Conservation (phyloP, 2,329 filamentous ascomycete genomes). For the Apiospora marii region DNA sequence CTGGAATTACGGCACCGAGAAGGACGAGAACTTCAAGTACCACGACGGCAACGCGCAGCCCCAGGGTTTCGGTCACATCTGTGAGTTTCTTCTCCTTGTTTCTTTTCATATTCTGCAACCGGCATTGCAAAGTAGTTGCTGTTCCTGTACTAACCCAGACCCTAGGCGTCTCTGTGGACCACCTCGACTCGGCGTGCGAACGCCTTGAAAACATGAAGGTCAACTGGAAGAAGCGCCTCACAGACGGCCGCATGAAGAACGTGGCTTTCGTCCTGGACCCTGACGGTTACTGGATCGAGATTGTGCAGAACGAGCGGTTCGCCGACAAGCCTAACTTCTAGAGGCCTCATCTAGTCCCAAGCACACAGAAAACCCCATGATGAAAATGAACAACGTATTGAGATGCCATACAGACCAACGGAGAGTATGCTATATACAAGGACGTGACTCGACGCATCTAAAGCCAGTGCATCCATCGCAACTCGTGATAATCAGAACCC, state of each 20-base stretch:
- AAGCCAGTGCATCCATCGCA: background rate
- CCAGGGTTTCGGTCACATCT: conserved; percentile 94
- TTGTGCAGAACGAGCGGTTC: conserved; percentile 71
- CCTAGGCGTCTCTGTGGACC: conserved; percentile 81
- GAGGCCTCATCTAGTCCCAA: background rate
- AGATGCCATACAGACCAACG: background rate
- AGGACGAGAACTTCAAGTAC: conserved; percentile 83
- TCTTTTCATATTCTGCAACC: background rate
- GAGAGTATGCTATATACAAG: background rate
- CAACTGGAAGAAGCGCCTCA: conserved; percentile 94
- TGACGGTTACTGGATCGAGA: conserved; percentile 83
- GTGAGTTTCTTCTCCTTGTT: conserved; percentile 55
- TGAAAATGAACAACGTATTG: background rate
- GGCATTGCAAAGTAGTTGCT: background rate
- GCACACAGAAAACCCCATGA: background rate
- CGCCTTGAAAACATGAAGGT: conserved; percentile 84
- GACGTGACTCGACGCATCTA: background rate
- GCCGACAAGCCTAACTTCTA: conserved; percentile 22
- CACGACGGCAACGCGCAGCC: conserved; percentile 92
- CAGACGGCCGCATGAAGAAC: conserved; percentile 91
- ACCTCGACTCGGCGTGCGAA: conserved; percentile 85
- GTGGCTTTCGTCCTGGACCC: conserved; percentile 92
- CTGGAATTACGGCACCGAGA: conserved; percentile 85
- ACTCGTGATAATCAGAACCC: background rate
- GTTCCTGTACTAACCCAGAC: background rate